Evolutionary conservation across 2,329 filamentous ascomycete species (phyloP), one percentile per base, ranked within the genome.

Genomic region (Penicillium janthinellum): DNA sequence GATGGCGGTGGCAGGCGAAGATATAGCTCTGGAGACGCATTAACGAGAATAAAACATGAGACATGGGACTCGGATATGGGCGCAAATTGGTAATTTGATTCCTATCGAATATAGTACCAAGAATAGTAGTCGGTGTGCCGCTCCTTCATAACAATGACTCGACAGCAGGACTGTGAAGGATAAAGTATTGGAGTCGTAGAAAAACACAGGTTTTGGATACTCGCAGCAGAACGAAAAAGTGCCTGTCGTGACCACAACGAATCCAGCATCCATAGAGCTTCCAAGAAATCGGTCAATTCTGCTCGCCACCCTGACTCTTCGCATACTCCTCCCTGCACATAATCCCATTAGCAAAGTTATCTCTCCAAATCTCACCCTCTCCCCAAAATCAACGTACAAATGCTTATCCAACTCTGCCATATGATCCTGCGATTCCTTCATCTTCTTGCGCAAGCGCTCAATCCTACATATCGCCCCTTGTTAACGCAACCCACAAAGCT

Each of bases 1-100:
- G 70, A 22, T 78, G 76, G 76, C 64, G 70, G 37, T 78, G 76
- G 75, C 67, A 58, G 10, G 69, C 72, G 5, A 75, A 74, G 60
- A 70, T 77, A 20, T 77, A 57, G 52, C 17, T 2, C 6, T 31
- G 28, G 28, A 31, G 28, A 31, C 28, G 28, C 28, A 31, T 7
- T 7, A 31, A 31, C 28, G 28, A 31, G 28, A 8, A 31, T 34
- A 48, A 3, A 11, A 49, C 10, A 34, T 20, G 28, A 14, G 45
- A 10, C n/a, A 35, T 49, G 31, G 4, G 11, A 14, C 17, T 12
- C 4, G 15, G 35, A 35, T 5, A 14, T 15, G 38, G 8, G 37
- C 34, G 42, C 42, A 54, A 34, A 53, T 42, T 49, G 31, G 42
- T 41, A 42, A 35, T 44, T 49, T 35, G 8, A 49, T 49, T 49